A percentile compares a stretch with the other conserved stretches of the same genome.
Evolutionary conservation across 2,329 filamentous ascomycete species (phyloP).

Genomic region (Monosporascus ibericus): DNA sequence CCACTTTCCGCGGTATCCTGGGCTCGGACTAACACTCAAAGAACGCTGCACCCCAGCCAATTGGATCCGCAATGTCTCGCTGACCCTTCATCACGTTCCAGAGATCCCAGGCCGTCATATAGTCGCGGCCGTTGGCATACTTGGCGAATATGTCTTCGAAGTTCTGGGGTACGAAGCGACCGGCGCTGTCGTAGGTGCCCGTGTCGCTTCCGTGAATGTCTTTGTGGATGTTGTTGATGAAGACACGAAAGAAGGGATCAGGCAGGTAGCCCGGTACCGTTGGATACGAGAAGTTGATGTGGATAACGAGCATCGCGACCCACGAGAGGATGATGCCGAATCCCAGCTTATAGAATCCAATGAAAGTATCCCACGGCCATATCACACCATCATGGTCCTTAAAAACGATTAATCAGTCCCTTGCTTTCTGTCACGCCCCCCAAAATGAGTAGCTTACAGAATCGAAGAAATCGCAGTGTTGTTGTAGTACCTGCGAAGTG

Average conservation of each 20-base stretch:
- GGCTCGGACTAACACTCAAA: conserved; percentile 24
- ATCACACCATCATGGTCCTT: conserved; percentile 45
- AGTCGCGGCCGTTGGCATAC: conserved; percentile 34
- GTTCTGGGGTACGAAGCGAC: conserved; percentile 40
- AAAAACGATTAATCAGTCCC: not conserved
- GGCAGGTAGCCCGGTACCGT: conserved; percentile 36
- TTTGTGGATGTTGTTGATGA: conserved; percentile 18
- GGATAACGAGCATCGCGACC: conserved; percentile 40
- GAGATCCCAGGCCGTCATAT: conserved; percentile 31
- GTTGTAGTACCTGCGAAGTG: conserved; percentile 37
- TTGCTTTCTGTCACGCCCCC: too few relatives aligned
- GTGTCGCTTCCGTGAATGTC: conserved; percentile 39
- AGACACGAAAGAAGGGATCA: conserved; percentile 32
- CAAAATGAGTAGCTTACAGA: conserved; percentile 4
- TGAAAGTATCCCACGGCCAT: conserved; percentile 45
- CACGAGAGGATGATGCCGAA: conserved; percentile 37
- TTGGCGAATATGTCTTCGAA: conserved; percentile 47
- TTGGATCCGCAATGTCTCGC: conserved; percentile 34
- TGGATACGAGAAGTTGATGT: conserved; percentile 43
- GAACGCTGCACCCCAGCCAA: conserved; percentile 26
- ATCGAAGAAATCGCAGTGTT: conserved; percentile 49
- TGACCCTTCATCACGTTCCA: conserved; percentile 32
- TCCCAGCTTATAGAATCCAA: conserved; percentile 38
- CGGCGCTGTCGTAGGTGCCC: conserved; percentile 41
- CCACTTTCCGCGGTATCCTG: too few relatives aligned